Evolutionary conservation across 1,284 basidiomycete genomes (phyloP).

Genomic region (Cronartium quercuum): DNA sequence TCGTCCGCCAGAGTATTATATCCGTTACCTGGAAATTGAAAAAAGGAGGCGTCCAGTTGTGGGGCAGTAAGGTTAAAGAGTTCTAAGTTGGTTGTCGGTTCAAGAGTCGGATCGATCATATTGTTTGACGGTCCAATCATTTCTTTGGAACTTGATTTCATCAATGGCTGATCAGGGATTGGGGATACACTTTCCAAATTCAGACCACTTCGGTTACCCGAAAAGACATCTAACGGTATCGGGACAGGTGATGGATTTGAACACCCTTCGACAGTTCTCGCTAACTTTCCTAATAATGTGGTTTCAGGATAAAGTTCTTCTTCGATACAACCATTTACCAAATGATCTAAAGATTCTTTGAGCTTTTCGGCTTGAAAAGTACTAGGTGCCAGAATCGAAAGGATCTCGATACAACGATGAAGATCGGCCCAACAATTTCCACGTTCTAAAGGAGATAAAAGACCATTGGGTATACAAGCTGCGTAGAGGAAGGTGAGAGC

Average conservation of each 20-base stretch:
- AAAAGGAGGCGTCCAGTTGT: neutral
- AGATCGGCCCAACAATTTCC: conserved; percentile 2
- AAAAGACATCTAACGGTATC: neutral
- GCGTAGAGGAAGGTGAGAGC: conserved; percentile 2
- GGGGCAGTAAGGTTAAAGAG: neutral
- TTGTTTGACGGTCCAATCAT: neutral
- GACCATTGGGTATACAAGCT: neutral
- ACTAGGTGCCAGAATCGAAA: neutral
- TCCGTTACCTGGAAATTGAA: neutral
- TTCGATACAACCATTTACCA: neutral
- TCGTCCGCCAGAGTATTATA: neutral
- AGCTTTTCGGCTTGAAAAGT: neutral
- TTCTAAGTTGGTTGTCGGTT: neutral
- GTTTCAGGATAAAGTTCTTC: neutral
- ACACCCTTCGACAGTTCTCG: neutral
- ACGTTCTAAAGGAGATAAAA: conserved; percentile 1
- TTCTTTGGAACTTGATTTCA: neutral
- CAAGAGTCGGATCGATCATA: neutral
- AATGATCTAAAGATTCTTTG: neutral
- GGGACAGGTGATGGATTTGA: no score
- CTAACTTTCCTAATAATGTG: neutral
- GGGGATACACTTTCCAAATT: neutral
- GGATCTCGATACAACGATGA: conserved; percentile 14
- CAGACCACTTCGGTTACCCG: neutral
- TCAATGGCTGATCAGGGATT: neutral